Percentiles rank a stretch among this genome's conserved stretches.
These are phyloP conservation scores for Coniella lustricola DNA, from an alignment of 2,329 filamentous ascomycete species.

Conservation along the genomic window DNA sequence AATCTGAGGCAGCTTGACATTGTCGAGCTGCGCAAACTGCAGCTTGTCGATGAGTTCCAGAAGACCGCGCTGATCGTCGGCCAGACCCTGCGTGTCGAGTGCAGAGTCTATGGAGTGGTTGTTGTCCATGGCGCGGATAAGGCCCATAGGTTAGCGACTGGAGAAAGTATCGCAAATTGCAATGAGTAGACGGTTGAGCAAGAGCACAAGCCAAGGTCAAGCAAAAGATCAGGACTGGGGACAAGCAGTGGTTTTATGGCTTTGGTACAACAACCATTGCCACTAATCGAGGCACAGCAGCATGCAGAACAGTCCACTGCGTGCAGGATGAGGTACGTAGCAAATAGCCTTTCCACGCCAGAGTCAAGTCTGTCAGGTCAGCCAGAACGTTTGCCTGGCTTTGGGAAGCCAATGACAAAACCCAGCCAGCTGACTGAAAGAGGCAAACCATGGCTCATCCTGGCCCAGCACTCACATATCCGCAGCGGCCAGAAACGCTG, in stretches of 20 bases:
- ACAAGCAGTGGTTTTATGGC: no score
- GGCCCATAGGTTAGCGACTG: constrained; percentile 2
- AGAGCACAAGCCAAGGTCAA: neutral
- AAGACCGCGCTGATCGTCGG: constrained; percentile 47
- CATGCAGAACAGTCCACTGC: no score
- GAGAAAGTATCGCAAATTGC: neutral
- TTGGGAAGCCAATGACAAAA: neutral
- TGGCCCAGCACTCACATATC: no score
- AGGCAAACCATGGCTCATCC: neutral
- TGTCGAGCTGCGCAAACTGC: constrained; percentile 28
- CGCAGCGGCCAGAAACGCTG: no score
- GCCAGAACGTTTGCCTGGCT: neutral
- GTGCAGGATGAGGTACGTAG: no score
- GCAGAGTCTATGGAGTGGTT: constrained; percentile 38
- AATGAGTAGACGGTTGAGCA: neutral
- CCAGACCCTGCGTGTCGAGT: constrained; percentile 41
- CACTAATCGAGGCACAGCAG: no score
- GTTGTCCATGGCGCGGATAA: constrained; percentile 8
- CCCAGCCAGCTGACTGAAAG: neutral
- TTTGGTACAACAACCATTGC: no score
- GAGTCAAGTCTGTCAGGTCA: no score
- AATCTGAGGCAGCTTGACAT: constrained; percentile 48
- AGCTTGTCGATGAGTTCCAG: constrained; percentile 46
- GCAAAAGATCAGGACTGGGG: neutral
- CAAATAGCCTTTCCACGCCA: no score